phyloP scores from a whole-genome alignment of 2,329 filamentous ascomycete species.

The Scedosporium dehoogii region DNA sequence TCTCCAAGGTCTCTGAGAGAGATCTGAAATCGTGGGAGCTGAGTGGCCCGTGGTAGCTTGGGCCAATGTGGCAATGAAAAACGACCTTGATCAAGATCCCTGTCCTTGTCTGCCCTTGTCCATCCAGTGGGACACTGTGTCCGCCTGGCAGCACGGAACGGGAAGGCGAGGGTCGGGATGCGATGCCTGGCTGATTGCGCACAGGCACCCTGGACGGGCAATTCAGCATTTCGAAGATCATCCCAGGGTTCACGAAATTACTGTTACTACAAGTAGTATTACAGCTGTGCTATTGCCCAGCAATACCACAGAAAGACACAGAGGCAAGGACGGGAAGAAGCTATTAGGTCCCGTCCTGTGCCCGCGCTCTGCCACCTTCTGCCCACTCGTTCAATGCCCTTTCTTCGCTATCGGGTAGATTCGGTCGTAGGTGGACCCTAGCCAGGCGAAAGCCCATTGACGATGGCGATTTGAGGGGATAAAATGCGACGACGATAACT shows the following conservation, averaged over 20 bases:
- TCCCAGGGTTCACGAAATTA: not conserved
- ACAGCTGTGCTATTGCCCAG: too few relatives aligned
- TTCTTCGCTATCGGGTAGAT: not conserved
- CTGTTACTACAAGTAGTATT: not conserved
- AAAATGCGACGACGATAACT: not conserved
- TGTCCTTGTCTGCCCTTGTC: not conserved
- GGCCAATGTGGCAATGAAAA: not conserved
- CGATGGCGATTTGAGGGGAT: not conserved
- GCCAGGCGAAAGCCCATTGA: not conserved
- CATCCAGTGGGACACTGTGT: not conserved
- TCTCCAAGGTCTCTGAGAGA: not conserved
- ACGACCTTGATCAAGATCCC: not conserved
- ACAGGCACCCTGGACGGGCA: conserved; percentile 1
- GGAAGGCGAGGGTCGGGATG: not conserved
- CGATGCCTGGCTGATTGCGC: not conserved
- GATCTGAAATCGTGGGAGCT: not conserved
- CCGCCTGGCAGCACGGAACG: not conserved
- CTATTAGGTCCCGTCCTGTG: not conserved
- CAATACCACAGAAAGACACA: not conserved
- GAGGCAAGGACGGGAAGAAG: not conserved
- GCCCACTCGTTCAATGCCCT: not conserved
- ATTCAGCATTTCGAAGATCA: not conserved
- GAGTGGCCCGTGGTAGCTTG: not conserved
- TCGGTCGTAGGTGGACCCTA: not conserved
- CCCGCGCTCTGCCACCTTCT: not conserved